phyloP scores from a whole-genome alignment of 2,329 filamentous ascomycete species.

The Triangularia verruculosa region DNA sequence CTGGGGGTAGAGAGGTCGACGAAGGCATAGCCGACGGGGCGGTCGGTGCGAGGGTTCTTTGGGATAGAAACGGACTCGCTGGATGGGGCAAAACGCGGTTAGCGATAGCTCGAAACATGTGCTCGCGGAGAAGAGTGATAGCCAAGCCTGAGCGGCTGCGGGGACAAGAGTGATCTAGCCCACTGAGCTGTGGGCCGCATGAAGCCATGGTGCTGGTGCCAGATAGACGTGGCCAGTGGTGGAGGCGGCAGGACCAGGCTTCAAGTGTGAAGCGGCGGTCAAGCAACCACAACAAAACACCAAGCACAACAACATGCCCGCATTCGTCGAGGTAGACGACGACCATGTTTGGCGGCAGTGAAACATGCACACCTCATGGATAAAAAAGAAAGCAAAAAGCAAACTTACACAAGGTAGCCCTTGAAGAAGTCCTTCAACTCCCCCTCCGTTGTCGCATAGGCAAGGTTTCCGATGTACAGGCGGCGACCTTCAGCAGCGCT shows the following conservation, averaged over 20 bases:
- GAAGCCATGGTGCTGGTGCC: neutral
- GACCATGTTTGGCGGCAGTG: neutral
- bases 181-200: neutral
- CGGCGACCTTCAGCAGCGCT: constrained; percentile 98
- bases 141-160: neutral
- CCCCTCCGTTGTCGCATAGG: constrained; percentile 99
- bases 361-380: neutral
- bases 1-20: constrained; percentile 93
- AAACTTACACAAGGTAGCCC: constrained; percentile 95
- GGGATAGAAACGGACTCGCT: constrained; percentile 99
- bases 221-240: constrained; percentile 6
- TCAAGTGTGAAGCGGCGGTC: constrained; percentile 5
- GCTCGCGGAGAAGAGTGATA: neutral
- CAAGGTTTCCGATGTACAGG: constrained; percentile 99
- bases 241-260: neutral
- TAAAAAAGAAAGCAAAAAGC: constrained; percentile 7
- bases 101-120: constrained; percentile 28
- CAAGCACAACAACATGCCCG: neutral
- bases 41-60: constrained; percentile 98
- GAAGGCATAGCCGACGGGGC: constrained; percentile 97
- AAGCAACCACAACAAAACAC: neutral
- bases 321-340: neutral
- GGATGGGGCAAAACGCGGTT: constrained; percentile 31
- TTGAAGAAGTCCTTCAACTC: constrained; percentile 99
- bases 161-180: neutral